Evolutionary conservation across 2,329 filamentous ascomycete genomes (phyloP).

Genomic region (Lomentospora prolificans): DNA sequence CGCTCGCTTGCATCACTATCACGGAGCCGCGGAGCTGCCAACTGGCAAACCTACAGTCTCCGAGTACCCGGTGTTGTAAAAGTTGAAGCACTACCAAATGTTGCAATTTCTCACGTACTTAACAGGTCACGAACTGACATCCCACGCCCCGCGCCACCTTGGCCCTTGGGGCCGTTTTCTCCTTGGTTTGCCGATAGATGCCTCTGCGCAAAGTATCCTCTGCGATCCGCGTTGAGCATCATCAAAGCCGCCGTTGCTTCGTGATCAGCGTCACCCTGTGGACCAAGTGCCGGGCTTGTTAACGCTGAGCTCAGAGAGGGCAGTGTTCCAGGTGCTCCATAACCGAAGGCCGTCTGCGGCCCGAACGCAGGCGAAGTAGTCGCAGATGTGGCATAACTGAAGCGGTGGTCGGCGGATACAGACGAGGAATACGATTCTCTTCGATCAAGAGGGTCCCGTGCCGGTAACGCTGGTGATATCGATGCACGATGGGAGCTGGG

Average conservation of each 20-base stretch:
- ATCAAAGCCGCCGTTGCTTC: constrained; percentile 78
- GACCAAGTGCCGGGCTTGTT: constrained; percentile 47
- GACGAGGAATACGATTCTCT: constrained; percentile 46
- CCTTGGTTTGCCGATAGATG: constrained; percentile 8
- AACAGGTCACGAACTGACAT: constrained; percentile 46
- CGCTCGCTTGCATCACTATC: too few species aligned
- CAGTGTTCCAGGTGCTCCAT: constrained; percentile 17
- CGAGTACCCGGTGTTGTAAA: too few species aligned
- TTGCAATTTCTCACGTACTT: constrained; percentile 40
- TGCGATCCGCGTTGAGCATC: constrained; percentile 76
- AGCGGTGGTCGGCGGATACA: constrained; percentile 40
- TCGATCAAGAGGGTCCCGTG: constrained; percentile 33
- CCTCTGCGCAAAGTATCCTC: constrained; percentile 28
- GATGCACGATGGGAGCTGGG: constrained; percentile 33
- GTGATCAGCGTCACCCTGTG: constrained; percentile 52
- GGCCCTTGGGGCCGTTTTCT: constrained; percentile 45
- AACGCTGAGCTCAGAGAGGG: constrained; percentile 40
- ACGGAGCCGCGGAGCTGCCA: too few species aligned
- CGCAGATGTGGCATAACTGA: constrained; percentile 37
- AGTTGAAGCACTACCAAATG: too few species aligned
- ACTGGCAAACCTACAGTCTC: too few species aligned
- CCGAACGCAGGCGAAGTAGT: constrained; percentile 49
- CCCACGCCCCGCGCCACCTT: constrained; percentile 25
- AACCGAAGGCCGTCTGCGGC: constrained; percentile 32
- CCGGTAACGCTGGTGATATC: constrained; percentile 39